phyloP scores from a whole-genome alignment of 192 early-diverging fungal genomes.

The Spinellus fusiger region DNA sequence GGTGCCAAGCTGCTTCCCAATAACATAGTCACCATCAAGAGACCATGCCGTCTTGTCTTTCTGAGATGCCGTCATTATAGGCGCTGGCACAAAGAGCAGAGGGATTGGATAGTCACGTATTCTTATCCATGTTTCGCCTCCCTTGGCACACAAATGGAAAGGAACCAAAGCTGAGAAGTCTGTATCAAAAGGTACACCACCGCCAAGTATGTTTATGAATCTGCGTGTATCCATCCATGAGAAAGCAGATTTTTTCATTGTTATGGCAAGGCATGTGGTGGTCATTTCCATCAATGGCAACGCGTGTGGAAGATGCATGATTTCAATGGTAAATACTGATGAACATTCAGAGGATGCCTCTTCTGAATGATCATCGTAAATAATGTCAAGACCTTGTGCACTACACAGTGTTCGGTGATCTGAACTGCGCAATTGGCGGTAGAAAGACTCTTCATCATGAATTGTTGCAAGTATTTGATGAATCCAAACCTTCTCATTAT shows the following conservation, averaged over 20 bases:
- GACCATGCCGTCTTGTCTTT: slow-evolving; percentile 9
- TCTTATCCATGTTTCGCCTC: slow-evolving; percentile 24
- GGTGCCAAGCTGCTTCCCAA: slow-evolving; percentile 31
- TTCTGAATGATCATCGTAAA: too few species aligned
- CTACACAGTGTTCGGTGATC: too few species aligned
- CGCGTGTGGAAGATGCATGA: too few species aligned
- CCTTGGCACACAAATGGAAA: slow-evolving; percentile 19
- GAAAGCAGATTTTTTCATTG: too few species aligned
- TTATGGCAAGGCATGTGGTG: too few species aligned
- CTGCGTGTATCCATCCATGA: too few species aligned
- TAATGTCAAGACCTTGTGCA: too few species aligned
- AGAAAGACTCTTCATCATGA: background rate
- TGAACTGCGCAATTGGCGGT: background rate
- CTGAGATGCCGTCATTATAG: background rate
- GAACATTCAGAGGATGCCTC: too few species aligned
- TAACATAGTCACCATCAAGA: slow-evolving; percentile 25
- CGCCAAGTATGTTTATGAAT: background rate
- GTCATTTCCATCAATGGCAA: too few species aligned
- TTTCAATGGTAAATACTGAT: too few species aligned
- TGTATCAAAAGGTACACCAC: slow-evolving; percentile 27
- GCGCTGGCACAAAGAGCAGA: slow-evolving; percentile 24
- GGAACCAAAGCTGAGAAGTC: slow-evolving; percentile 29
- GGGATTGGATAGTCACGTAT: slow-evolving; percentile 35
- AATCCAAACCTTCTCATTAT: background rate
- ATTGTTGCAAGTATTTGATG: background rate